Conservation (phyloP, 106 monocot species). For the Alisma plantagoaquatica region DNA sequence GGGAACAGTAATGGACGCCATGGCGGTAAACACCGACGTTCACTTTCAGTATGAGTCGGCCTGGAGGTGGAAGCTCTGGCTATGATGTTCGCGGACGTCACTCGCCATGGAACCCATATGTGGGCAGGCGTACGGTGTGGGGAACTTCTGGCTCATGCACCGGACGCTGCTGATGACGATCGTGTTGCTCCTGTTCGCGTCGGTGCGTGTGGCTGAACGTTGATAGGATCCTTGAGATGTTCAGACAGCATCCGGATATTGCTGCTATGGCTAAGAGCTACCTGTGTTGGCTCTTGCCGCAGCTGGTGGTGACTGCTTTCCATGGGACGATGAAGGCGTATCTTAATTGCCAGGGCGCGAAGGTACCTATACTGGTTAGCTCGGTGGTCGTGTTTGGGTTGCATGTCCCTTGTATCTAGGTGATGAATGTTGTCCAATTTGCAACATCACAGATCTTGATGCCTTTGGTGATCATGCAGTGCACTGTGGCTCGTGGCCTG, state of each 20-base stretch:
- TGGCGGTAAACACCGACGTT: no score
- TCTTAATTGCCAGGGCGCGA: conserved; percentile 64
- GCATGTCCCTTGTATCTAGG: no score
- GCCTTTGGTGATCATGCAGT: no score
- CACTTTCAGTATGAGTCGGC: no score
- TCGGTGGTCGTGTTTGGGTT: conserved; percentile 38
- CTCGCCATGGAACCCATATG: conserved; percentile 79
- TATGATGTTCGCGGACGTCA: conserved; percentile 62
- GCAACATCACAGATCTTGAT: no score
- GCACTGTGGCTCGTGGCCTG: no score
- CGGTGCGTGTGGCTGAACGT: conserved; percentile 69
- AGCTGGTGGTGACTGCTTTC: conserved; percentile 56
- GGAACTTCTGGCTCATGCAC: conserved; percentile 56
- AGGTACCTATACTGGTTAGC: conserved; percentile 59
- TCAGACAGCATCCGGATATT: conserved; percentile 63
- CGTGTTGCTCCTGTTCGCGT: conserved; percentile 38
- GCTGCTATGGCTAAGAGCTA: conserved; percentile 37
- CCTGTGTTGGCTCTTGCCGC: conserved; percentile 53
- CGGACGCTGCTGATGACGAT: conserved; percentile 63
- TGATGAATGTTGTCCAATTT: no score
- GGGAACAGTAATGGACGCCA: no score
- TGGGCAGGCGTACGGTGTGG: conserved; percentile 80
- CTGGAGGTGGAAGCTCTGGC: conserved; percentile 50
- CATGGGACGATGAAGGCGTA: conserved; percentile 78
- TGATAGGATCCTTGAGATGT: conserved; percentile 44